Evolutionary conservation across 2,329 filamentous ascomycete genomes (phyloP).

Genomic region (Blastomyces gilchristii): DNA sequence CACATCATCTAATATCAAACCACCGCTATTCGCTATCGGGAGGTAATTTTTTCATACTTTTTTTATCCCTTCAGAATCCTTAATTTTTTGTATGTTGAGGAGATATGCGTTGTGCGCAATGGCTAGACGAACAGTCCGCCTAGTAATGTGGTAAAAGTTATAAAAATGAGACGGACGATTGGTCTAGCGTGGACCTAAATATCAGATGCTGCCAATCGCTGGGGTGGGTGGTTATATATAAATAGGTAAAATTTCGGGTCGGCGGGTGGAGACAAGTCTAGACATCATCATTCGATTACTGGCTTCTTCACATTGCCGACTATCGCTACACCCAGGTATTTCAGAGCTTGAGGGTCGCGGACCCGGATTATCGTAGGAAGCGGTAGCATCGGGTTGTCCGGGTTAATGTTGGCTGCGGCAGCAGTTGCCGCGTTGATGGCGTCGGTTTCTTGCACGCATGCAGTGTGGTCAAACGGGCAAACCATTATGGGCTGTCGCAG

Average conservation of each 20-base stretch:
- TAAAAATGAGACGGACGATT: neutral
- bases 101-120: neutral
- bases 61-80: neutral
- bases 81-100: neutral
- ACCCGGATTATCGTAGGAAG: constrained; percentile 71
- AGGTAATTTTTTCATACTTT: neutral
- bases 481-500: constrained; percentile 90
- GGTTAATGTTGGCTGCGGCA: constrained; percentile 78
- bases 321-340: constrained; percentile 51
- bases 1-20: too few relatives aligned
- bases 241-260: neutral
- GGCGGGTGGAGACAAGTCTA: neutral
- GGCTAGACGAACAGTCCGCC: neutral
- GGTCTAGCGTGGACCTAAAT: neutral
- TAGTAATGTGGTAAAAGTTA: neutral
- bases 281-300: constrained; percentile 47
- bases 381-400: constrained; percentile 86
- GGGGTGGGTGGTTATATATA: neutral
- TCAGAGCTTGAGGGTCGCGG: constrained; percentile 56
- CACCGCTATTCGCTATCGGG: neutral
- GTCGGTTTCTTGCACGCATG: constrained; percentile 97
- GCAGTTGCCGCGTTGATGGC: constrained; percentile 93
- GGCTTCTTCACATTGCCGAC: constrained; percentile 54
- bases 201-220: neutral
- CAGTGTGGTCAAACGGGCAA: constrained; percentile 87